Conservation (phyloP, 768 basidiomycete species). For the Amanita polypyramis region DNA sequence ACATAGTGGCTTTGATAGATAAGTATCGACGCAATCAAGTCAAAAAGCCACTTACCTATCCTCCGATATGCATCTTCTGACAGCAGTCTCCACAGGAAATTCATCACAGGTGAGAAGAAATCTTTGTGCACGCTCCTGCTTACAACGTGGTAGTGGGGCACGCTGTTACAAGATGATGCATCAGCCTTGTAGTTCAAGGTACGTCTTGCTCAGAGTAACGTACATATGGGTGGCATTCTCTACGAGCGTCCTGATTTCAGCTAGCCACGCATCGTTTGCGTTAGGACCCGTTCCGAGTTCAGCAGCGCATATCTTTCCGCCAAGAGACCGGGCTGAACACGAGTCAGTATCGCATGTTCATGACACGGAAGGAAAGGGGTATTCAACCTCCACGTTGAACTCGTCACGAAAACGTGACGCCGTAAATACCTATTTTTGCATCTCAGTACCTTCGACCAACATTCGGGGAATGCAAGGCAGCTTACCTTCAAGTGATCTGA, state of each 20-base stretch:
- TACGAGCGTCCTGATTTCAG: conserved; percentile 31
- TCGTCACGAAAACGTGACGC: conserved; percentile 55
- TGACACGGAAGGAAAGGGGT: background rate
- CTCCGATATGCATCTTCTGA: conserved; percentile 55
- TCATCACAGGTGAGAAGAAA: conserved; percentile 20
- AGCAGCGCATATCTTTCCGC: conserved; percentile 37
- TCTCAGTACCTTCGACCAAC: background rate
- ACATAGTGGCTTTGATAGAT: conserved; percentile 35
- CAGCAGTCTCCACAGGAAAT: conserved; percentile 36
- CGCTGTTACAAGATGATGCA: conserved; percentile 21
- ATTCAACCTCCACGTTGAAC: conserved; percentile 34
- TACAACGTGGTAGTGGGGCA: conserved; percentile 48
- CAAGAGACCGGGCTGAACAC: conserved; percentile 29
- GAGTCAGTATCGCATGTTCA: background rate
- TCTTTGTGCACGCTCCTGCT: conserved; percentile 26
- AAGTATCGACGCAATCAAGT: background rate
- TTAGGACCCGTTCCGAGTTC: conserved; percentile 31
- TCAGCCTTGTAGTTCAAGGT: background rate
- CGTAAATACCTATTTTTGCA: conserved; percentile 39
- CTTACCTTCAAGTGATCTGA: conserved; percentile 41
- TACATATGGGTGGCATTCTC: conserved; percentile 47
- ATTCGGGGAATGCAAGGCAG: background rate
- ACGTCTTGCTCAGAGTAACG: conserved; percentile 12
- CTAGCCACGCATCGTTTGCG: conserved; percentile 19
- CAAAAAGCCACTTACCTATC: conserved; percentile 13